Evolutionary conservation across 116 monocot species (phyloP), one percentile per base, ranked within the genome.

Genomic region (Papilionanthe hybrid): DNA sequence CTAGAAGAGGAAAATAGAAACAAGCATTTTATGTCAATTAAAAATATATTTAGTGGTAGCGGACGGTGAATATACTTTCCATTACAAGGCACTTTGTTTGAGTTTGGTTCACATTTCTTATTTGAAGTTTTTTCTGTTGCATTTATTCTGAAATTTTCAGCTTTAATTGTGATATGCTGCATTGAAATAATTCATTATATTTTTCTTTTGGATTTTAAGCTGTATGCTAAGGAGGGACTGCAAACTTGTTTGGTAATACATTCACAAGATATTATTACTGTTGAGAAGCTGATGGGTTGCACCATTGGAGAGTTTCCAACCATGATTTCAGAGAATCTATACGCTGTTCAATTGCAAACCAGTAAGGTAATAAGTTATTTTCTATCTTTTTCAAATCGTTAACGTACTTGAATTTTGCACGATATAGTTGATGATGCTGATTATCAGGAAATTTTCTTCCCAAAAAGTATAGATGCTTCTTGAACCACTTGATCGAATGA

Each of bases 201-300:
- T 83, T 58, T 27, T 47, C 18, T 55, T 48, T 77, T 12, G 13
- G 72, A 42, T 23, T 63, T 42, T 43, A 41, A 92, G 92, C 80
- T 86, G 75, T 90, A 83, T 89, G 92, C 96, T 50, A 91, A 78
- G 65, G 88, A 93, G 92, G 96, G 96, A 29, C 73, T 93, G 74
- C 77, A 67, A 5, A 96, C 96, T 53, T 96, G 96, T 77, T 78
- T 96, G 79, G 89, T 93, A 1, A 28, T 93, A 82, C 92, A 96
- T 81, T 92, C 96, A 80, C 96, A 93, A 75, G 96, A 96, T 29
- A 82, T 86, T 29, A 82, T 86, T 22, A 88, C 91, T 71, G 86
- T 85, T 23, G 92, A 93, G 28, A 74, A 81, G 48, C 83, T 96
- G 76, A 85, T 96, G 81, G 96, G 92, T 60, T 89, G 89, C 69